A percentile compares a stretch with the other conserved stretches of the same genome.
phyloP scores from a whole-genome alignment of 495 filamentous ascomycete species.

The Podospora fimiseda region DNA sequence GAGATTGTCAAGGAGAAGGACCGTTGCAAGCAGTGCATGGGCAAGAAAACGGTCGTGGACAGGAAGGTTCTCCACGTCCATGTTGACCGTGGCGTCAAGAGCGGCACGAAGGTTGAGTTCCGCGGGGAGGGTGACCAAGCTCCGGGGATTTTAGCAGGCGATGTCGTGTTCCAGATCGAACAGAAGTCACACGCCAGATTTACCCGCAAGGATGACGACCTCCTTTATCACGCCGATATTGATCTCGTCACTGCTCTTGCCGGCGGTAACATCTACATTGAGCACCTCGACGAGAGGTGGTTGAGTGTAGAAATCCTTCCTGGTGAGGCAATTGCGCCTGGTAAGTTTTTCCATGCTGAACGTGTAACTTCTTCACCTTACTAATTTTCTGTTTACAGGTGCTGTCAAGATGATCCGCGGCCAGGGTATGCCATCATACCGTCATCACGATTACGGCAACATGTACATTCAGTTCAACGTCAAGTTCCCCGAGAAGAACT shows the following conservation, averaged over 20 bases:
- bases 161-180: constrained; percentile 96
- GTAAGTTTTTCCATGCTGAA: constrained; percentile 48
- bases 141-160: constrained; percentile 84
- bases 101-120: constrained; percentile 93
- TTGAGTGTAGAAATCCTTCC: constrained; percentile 83
- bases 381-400: constrained; percentile 45
- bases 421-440: constrained; percentile 96
- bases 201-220: constrained; percentile 91
- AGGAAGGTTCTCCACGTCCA: constrained; percentile 97
- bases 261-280: constrained; percentile 79
- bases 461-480: constrained; percentile 97
- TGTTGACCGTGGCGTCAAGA: constrained; percentile 89
- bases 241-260: constrained; percentile 93
- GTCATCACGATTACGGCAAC: constrained; percentile 94
- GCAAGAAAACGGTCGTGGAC: constrained; percentile 97
- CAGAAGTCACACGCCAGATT: constrained; percentile 95
- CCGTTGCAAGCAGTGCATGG: constrained; percentile 85
- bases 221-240: constrained; percentile 93
- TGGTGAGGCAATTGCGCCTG: constrained; percentile 87
- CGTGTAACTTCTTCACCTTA: not conserved
- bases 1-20: constrained; percentile 95
- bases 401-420: constrained; percentile 89
- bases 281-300: constrained; percentile 97
- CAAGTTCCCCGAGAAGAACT: constrained; percentile 78
- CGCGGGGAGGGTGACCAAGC: constrained; percentile 94